Evolutionary conservation across 2,329 filamentous ascomycete genomes (phyloP), one percentile per base, ranked within the genome.

Genomic region (Ceratocystis diversiconidia): DNA sequence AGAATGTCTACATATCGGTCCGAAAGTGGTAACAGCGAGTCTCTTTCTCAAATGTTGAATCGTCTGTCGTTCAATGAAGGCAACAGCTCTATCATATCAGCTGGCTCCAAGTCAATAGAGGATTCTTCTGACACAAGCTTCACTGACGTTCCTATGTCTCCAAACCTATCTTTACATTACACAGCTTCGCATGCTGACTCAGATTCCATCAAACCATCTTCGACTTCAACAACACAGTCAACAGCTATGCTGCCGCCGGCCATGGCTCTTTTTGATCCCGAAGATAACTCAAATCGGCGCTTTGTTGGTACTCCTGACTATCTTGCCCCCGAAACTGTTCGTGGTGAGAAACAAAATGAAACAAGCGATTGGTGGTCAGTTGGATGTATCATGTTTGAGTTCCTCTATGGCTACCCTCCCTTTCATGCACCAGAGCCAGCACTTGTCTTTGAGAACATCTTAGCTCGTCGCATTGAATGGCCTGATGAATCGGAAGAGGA

Each of bases 331-430:
- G 95, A 99, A 73, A 99, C 95, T 0, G 95, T 99, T 72, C 92
- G 90, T 69, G 94, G 95, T 62, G 86, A 91, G 70, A 91, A 92
- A 1, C 94, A 99, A 74, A 94, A 99, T 72, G 92, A 97, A 74
- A 94, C 92, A 70, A 97, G 94, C 73, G 94, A 99, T 84, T 99
- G 94, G 94, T 99, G 94, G 94, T 97, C 94, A 25, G 82, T 99
- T n/a, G 94, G 94, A 0, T 99, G 95, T 74, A 97, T 99, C 70
- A 79, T 97, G 75, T 99, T 96, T 71, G 94, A 99, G 72, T 96
- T 96, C 70, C 78, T 99, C 1, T 97, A 90, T 72, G 94, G 94
- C 0, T 87, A 90, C 66, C 94, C 94, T 0, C 94, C 94, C 0
- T 99, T 99, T 75, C 91, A 97, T 73, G 94, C 90, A 0, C 79